phyloP scores from a whole-genome alignment of 2,329 filamentous ascomycete species.

The Nigrospora osmanthi region DNA sequence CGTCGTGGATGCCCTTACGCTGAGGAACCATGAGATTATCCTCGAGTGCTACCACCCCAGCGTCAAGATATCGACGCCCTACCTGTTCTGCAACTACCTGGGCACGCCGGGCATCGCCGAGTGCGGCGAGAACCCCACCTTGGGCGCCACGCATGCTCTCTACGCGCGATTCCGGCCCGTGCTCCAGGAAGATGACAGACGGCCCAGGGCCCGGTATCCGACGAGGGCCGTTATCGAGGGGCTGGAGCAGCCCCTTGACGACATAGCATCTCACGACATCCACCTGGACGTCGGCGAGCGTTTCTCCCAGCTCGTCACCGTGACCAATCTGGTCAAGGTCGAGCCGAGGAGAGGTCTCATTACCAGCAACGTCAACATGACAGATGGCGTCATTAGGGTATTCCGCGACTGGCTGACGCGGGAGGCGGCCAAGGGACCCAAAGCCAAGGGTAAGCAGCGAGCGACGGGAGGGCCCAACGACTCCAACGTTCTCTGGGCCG shows the following conservation, averaged over 20 bases:
- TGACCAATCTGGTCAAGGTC: conserved; percentile 60
- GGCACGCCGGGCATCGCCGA: conserved; percentile 52
- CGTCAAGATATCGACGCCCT: conserved; percentile 60
- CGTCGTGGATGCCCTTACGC: conserved; percentile 47
- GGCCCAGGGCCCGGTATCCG: conserved; percentile 12
- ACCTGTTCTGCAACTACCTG: conserved; percentile 58
- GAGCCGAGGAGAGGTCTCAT: conserved; percentile 55
- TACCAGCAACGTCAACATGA: conserved; percentile 52
- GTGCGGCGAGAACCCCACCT: conserved; percentile 22
- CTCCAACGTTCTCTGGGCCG: conserved; percentile 59
- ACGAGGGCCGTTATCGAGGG: conserved; percentile 11
- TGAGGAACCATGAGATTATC: conserved; percentile 58
- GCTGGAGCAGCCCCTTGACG: conserved; percentile 18
- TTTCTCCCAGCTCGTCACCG: conserved; percentile 67
- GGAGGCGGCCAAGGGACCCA: conserved; percentile 16
- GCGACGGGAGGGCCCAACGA: conserved; percentile 13
- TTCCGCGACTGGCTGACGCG: conserved; percentile 64
- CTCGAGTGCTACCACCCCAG: conserved; percentile 74
- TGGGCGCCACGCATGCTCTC: conserved; percentile 40
- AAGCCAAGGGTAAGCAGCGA: conserved; percentile 16
- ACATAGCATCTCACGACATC: conserved; percentile 50
- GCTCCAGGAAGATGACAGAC: conserved; percentile 31
- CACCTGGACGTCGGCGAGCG: conserved; percentile 61
- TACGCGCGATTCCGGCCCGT: conserved; percentile 68
- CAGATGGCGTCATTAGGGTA: conserved; percentile 61